Conservation (phyloP, 2,329 filamentous ascomycete genomes). For the Phialocephala sp. region DNA sequence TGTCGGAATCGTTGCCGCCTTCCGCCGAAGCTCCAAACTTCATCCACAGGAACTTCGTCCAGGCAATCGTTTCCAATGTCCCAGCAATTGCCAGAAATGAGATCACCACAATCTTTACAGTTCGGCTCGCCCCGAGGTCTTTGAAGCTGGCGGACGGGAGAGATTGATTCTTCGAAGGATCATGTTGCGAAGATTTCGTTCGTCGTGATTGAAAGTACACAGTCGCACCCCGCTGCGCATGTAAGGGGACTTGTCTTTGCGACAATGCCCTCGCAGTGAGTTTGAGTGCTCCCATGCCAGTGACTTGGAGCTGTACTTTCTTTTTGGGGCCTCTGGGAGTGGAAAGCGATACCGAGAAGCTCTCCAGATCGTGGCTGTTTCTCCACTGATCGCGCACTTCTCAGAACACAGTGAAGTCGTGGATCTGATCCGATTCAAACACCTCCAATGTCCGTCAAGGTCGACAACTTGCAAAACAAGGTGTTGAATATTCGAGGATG, state of each 20-base stretch:
- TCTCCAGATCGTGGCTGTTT: no score
- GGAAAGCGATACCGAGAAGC: no score
- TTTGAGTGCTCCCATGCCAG: not conserved
- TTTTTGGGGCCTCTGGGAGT: not conserved
- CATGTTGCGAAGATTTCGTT: not conserved
- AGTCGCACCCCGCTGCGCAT: not conserved
- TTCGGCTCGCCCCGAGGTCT: slow-evolving; percentile 26
- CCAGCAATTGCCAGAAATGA: slow-evolving; percentile 17
- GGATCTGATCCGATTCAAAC: no score
- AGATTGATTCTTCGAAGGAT: not conserved
- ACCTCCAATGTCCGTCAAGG: no score
- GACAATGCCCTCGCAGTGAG: not conserved
- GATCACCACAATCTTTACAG: slow-evolving; percentile 25
- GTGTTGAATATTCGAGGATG: no score
- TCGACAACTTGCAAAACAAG: no score
- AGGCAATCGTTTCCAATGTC: slow-evolving; percentile 23
- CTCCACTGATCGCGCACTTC: no score
- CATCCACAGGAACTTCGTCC: slow-evolving; percentile 16
- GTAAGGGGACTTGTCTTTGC: not conserved
- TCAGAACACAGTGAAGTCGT: no score
- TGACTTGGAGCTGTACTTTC: not conserved
- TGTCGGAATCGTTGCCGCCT: not conserved
- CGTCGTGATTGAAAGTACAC: slow-evolving; percentile 8
- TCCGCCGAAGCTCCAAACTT: slow-evolving; percentile 10
- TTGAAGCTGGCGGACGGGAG: slow-evolving; percentile 18